Base-by-base conservation (phyloP, 768 basidiomycete species). In the Kwoniella europaea region DNA sequence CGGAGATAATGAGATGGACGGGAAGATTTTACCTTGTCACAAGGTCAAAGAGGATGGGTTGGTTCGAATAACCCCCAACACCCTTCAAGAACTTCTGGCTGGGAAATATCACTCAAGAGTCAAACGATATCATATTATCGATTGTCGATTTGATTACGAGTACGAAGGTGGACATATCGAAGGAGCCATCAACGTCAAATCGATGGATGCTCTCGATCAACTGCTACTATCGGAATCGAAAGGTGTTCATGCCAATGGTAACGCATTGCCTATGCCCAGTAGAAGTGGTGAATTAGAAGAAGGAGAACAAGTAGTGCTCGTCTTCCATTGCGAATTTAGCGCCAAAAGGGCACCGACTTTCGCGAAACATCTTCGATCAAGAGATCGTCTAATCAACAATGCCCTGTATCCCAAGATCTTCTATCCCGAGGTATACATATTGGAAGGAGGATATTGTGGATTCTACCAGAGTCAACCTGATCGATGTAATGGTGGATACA, bases 291-390 rank as follows among this genome's bases (percentile, higher is more conserved):
- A 94, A 74, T 75, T 81, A 46, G 66, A 83, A 0, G 74, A 75
- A 4, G 85, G 85, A 15, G 88, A 87, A 83, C 95, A 95, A 85
- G 94, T 91, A 1, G 85, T 98, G 42, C 85, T 98, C 53, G 88
- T 99, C 57, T 98, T 99, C 87, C 97, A 99, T 81, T 99, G 97
- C 86, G 97, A 99, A 84, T 98, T 98, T 81, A 94, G 92, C 74
- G 91, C 88, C 18, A 97, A 97, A 85, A 88, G 97, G 54, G 97
- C 94, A 0, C 97, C 97, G 1, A 96, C 96, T 10, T 93, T 96
- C 79, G 97, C 97, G 24, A 97, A 96, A 84, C 91, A 95, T 81
- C 86, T 98, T 29, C 91, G 97, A 67, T 91, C 92, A 41, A 91
- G 89, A 82, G 97, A 99, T 80, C 91, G 97, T 58, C 88, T 90